Conservation (phyloP, 1,284 basidiomycete genomes). For the Ganoderma multipileum region DNA sequence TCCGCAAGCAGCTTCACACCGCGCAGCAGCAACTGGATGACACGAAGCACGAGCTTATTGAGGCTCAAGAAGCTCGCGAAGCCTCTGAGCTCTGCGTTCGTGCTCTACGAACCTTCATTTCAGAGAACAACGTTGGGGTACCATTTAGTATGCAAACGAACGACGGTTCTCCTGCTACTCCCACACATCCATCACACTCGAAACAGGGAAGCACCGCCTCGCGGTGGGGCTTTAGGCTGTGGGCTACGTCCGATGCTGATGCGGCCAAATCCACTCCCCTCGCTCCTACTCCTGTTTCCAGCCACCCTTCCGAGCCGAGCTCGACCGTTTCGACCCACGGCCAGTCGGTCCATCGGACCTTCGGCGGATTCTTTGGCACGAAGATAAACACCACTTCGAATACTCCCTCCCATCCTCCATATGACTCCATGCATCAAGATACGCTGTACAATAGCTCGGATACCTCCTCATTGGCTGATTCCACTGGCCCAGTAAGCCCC, state of each 20-base stretch:
- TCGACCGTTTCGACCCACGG: constrained; percentile 39
- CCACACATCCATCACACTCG: constrained; percentile 31
- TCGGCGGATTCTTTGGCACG: constrained; percentile 73
- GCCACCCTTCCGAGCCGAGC: constrained; percentile 31
- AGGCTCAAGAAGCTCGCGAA: constrained; percentile 83
- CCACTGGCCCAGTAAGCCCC: constrained; percentile 45
- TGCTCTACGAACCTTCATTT: constrained; percentile 86
- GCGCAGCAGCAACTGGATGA: constrained; percentile 69
- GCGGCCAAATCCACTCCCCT: constrained; percentile 28
- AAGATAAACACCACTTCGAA: constrained; percentile 58
- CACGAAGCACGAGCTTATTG: constrained; percentile 69
- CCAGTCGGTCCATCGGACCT: constrained; percentile 57
- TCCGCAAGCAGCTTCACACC: constrained; percentile 68
- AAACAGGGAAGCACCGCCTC: constrained; percentile 33
- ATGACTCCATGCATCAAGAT: constrained; percentile 36
- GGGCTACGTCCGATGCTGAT: constrained; percentile 49
- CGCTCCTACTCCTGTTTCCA: constrained; percentile 29
- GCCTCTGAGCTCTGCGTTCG: constrained; percentile 88
- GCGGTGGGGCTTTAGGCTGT: constrained; percentile 60
- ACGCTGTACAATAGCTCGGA: constrained; percentile 44
- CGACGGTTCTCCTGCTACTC: constrained; percentile 36
- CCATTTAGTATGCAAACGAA: constrained; percentile 26
- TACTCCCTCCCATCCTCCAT: constrained; percentile 32
- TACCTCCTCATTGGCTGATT: constrained; percentile 45
- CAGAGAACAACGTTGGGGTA: constrained; percentile 68